Evolutionary conservation across 2,329 filamentous ascomycete species (phyloP), one percentile per base, ranked within the genome.

Genomic region (Diplodia sapinea): DNA sequence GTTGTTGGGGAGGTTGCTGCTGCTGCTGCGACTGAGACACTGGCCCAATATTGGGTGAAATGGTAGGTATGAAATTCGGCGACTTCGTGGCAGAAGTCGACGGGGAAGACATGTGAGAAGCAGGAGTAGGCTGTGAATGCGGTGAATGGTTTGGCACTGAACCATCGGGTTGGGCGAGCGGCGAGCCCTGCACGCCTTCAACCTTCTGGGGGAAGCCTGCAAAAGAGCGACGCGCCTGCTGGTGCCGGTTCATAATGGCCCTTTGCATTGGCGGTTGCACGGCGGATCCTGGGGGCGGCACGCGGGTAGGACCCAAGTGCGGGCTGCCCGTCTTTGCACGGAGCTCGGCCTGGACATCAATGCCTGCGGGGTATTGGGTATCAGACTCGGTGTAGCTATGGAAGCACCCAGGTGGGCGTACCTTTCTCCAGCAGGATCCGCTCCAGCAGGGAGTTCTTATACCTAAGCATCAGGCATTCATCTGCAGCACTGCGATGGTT

Each of bases 371-470:
- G 52, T 36, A 62, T 57, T 61, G 59, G 61, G 51, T 38, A 62
- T 59, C 66, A 64, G 55, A 66, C 40, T 40, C 23, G 63, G 33
- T 23, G 51, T 40, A 17, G n/a, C 20, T 26, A 9, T 8, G 38
- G 20, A 26, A 26, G 64, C 40, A 66, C 64, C 38, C 38, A n/a
- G 40, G 65, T 51, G 55, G 47, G 51, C 50, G 52, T 81, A 95
- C 93, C 94, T 86, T 98, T 98, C 82, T 99, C 95, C 47, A 99
- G 86, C 65, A 99, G 86, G 75, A 99, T 96, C 68, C 95, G 89
- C 82, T 99, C 95, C 43, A 99, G 86, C 59, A 98, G 84, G 50
- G 95, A 98, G 79, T 98, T 99, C 84, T 98, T 98, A 81, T 98
- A 99, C 68, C 95, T 91, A 74, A 99, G 85, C 95, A 99, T 98